phyloP scores from a whole-genome alignment of 2,329 filamentous ascomycete genomes.

The Cercospora nicotianae region DNA sequence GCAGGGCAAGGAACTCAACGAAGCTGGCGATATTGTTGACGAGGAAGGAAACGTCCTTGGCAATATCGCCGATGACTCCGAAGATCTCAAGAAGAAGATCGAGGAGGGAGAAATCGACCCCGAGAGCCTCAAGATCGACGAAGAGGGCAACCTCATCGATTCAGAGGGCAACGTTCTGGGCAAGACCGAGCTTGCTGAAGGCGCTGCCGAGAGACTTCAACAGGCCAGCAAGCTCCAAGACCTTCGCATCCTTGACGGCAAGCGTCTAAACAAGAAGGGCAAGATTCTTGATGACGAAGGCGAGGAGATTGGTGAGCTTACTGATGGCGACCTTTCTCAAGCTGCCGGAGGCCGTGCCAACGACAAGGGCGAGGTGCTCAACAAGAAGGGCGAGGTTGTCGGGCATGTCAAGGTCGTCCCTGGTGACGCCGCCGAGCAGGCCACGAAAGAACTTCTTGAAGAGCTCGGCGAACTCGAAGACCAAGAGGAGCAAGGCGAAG shows the following conservation, averaged over 20 bases:
- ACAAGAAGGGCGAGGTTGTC: constrained; percentile 53
- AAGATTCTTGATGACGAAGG: constrained; percentile 54
- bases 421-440: constrained; percentile 53
- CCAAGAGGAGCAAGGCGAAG: constrained; percentile 34
- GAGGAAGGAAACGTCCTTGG: constrained; percentile 53
- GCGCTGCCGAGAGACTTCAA: constrained; percentile 50
- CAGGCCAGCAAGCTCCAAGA: constrained; percentile 40
- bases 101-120: constrained; percentile 44
- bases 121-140: constrained; percentile 53
- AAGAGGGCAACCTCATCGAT: constrained; percentile 53
- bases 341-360: constrained; percentile 52
- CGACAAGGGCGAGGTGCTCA: constrained; percentile 53
- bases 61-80: constrained; percentile 45
- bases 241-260: constrained; percentile 53
- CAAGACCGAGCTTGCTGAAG: constrained; percentile 53
- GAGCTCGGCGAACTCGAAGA: constrained; percentile 48
- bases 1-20: constrained; percentile 53
- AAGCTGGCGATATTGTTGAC: constrained; percentile 51
- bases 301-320: constrained; percentile 53
- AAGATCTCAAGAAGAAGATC: constrained; percentile 44
- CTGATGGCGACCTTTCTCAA: constrained; percentile 47
- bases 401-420: constrained; percentile 52
- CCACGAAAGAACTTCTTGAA: constrained; percentile 50
- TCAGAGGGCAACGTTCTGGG: constrained; percentile 53
- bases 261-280: constrained; percentile 60